Base-by-base conservation (phyloP, 2,329 filamentous ascomycete species). In the Lecanoromycetidae sp. region DNA sequence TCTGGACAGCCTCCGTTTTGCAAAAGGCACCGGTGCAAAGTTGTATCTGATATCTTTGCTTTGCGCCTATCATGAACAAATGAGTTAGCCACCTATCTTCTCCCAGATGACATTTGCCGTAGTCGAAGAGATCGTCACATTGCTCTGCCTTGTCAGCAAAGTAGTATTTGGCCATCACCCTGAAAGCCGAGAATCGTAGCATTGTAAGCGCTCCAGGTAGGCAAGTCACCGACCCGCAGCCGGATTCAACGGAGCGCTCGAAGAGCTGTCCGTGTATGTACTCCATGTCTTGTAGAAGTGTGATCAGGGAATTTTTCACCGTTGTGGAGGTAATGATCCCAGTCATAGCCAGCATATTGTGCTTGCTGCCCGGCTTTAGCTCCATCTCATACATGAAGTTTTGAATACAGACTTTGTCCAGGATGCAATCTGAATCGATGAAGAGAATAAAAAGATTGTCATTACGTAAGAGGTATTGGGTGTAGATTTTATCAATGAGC, bases 361-460 rank as follows among this genome's bases (percentile, higher is more conserved):
- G 79, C 60, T 84, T 80, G 66, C 88, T 94, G 46, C 88, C 88
- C 1, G 90, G 90, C 63, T 90, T 94, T 51, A 96, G 72, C 65
- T 96, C 87, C 91, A 96, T 96, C 62, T 96, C 90, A 65, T 91
- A 95, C 69, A 96, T 85, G 66, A 96, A 96, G 63, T 95, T 96
- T 62, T 95, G 90, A 50, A 96, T 77, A 62, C 90, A 96, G 33
- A 88, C 79, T 49, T 80, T 77, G 68, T 96, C 90, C 41, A 96
- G 71, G 52, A 95, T 91, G 65, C 91, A 96, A 62, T 96, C 90
- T 0, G 88, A 95, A 67, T 96, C 90, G 61, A 96, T 95, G 66
- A 96, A 96, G 9, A 96, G 76, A 44, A 96, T 82, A 62, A 96
- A 96, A 0, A 96, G 70, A 57, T 96, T 86, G 65, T 96, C 90